phyloP scores from a whole-genome alignment of 2,329 filamentous ascomycete genomes.

The Claviceps lovelessii region DNA sequence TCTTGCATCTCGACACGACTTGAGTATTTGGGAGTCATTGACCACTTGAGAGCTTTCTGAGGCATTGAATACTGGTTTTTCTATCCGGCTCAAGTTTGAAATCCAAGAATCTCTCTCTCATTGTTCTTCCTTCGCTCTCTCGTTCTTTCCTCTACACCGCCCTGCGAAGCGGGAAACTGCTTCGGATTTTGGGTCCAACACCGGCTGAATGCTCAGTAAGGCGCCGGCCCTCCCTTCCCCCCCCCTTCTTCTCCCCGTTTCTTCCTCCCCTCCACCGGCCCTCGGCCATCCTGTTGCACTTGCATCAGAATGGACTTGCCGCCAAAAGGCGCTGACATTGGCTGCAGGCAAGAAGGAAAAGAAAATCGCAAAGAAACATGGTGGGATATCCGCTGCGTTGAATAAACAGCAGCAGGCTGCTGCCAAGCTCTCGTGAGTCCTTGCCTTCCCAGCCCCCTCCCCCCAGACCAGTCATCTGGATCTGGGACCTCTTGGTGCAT shows the following conservation, averaged over 20 bases:
- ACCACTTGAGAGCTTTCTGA: not conserved
- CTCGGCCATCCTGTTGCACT: not conserved
- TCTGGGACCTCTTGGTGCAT: not conserved
- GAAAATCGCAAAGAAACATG: constrained; percentile 40
- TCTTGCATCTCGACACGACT: constrained; percentile 1
- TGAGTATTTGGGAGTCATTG: not conserved
- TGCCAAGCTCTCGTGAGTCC: constrained; percentile 36
- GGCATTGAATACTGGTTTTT: not conserved
- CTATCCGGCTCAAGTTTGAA: no score
- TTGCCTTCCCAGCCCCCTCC: constrained; percentile 8
- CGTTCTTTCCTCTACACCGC: constrained; percentile 4
- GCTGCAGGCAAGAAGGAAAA: constrained; percentile 30
- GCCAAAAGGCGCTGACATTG: not conserved
- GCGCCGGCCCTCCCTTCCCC: not conserved
- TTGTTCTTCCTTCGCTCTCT: not conserved
- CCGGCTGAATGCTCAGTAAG: constrained; percentile 25
- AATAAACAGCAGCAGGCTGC: constrained; percentile 35
- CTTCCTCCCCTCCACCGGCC: constrained; percentile 1
- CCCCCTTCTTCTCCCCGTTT: no score
- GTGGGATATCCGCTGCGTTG: constrained; percentile 38
- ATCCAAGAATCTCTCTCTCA: no score
- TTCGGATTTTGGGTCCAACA: constrained; percentile 14
- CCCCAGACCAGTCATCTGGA: constrained; percentile 10
- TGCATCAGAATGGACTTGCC: not conserved
- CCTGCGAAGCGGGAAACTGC: constrained; percentile 19